Conservation (phyloP, 768 basidiomycete genomes). For the Heimioporus sp. region DNA sequence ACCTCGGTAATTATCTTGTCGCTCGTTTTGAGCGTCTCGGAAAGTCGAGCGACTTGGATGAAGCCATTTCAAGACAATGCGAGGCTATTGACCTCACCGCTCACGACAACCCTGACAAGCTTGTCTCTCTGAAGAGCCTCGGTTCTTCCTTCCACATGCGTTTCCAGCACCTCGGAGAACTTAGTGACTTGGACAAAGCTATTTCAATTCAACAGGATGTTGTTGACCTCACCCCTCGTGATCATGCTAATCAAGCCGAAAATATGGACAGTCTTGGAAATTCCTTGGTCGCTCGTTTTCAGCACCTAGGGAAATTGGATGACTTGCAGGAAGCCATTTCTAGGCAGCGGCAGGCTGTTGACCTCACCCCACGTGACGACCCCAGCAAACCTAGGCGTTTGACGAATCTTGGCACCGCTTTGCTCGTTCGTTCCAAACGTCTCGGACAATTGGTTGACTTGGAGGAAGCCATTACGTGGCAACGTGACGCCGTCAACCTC, state of each 20-base stretch:
- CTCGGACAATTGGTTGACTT: neutral
- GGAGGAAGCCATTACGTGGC: slow-evolving; percentile 1
- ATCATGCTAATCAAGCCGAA: neutral
- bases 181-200: neutral
- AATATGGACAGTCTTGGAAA: neutral
- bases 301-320: neutral
- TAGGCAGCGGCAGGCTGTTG: neutral
- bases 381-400: neutral
- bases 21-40: neutral
- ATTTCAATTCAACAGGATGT: neutral
- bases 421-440: neutral
- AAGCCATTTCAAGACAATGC: neutral
- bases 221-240: neutral
- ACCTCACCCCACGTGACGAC: neutral
- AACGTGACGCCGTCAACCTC: slow-evolving; percentile 2
- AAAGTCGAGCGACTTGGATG: neutral
- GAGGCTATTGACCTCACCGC: neutral
- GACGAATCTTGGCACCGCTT: neutral
- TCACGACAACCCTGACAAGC: neutral
- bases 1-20: slow-evolving; percentile 4
- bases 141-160: neutral
- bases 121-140: neutral
- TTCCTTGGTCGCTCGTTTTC: neutral
- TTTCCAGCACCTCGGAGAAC: neutral
- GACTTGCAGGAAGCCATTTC: slow-evolving; percentile 5